Evolutionary conservation across 2,329 filamentous ascomycete species (phyloP).

Genomic region (Talaromyces funiculosus): DNA sequence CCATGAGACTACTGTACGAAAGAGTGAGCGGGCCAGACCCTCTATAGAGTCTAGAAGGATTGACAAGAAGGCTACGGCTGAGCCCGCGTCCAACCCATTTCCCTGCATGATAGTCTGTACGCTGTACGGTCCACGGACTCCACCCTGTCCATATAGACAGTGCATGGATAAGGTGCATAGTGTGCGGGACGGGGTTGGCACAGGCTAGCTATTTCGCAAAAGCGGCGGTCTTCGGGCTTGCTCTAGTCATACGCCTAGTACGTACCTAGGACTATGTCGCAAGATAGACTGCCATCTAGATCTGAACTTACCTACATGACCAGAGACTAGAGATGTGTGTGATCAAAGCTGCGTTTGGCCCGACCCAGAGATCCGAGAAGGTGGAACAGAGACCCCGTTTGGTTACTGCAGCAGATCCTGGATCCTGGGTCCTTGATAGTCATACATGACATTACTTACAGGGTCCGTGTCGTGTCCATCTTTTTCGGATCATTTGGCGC

Average conservation of each 20-base stretch:
- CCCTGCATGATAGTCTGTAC: constrained; percentile 5
- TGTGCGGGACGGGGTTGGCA: background rate
- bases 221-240: background rate
- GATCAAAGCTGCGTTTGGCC: background rate
- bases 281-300: background rate
- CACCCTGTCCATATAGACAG: background rate
- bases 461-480: background rate
- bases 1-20: constrained; percentile 1
- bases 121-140: background rate
- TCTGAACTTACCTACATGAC: no score
- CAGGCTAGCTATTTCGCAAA: background rate
- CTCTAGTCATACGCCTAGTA: background rate
- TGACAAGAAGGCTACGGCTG: background rate
- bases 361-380: background rate
- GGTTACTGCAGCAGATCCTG: background rate
- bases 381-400: background rate
- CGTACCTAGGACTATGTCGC: background rate
- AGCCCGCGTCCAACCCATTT: background rate
- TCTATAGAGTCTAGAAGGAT: constrained; percentile 4
- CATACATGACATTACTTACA: background rate
- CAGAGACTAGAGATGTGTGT: background rate
- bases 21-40: background rate
- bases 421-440: background rate
- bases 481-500: background rate
- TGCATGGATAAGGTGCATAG: background rate